These are phyloP conservation scores for Metrosideros polymorpha DNA, from an alignment of 441 rosid genomes.

Conservation along the genomic window DNA sequence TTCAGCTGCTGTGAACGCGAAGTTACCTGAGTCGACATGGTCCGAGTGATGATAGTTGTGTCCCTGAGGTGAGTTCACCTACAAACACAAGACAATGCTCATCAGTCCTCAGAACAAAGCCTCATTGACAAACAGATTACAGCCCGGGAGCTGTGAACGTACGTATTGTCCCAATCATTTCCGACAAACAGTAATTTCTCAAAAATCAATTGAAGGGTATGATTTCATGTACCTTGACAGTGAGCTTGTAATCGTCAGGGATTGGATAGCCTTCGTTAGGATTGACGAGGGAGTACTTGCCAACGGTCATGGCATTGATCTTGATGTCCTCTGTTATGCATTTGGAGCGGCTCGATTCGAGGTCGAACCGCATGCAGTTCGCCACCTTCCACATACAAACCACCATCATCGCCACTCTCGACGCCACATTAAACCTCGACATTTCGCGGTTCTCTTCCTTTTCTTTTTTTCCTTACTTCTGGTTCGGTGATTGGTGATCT, in stretches of 20 bases:
- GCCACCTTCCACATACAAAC: slow-evolving; percentile 1
- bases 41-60: slow-evolving; percentile 41
- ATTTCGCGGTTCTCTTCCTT: background rate
- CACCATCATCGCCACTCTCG: background rate
- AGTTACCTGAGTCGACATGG: slow-evolving; percentile 48
- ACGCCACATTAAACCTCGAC: background rate
- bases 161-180: background rate
- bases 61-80: slow-evolving; percentile 76
- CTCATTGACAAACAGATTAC: background rate
- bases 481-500: background rate
- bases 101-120: background rate
- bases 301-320: slow-evolving; percentile 47
- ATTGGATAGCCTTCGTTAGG: slow-evolving; percentile 37
- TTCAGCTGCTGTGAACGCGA: slow-evolving; percentile 64
- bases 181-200: background rate
- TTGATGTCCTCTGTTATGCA: slow-evolving; percentile 87
- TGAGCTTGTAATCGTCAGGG: slow-evolving; percentile 49
- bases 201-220: background rate
- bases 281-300: slow-evolving; percentile 48
- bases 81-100: background rate
- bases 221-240: slow-evolving; percentile 34
- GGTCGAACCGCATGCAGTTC: slow-evolving; percentile 55
- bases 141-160: background rate
- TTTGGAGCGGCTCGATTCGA: slow-evolving; percentile 49
- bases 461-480: background rate